These are phyloP conservation scores for Solanum habrochaites DNA, from an alignment of 257 asterid species.

Conservation along the genomic window DNA sequence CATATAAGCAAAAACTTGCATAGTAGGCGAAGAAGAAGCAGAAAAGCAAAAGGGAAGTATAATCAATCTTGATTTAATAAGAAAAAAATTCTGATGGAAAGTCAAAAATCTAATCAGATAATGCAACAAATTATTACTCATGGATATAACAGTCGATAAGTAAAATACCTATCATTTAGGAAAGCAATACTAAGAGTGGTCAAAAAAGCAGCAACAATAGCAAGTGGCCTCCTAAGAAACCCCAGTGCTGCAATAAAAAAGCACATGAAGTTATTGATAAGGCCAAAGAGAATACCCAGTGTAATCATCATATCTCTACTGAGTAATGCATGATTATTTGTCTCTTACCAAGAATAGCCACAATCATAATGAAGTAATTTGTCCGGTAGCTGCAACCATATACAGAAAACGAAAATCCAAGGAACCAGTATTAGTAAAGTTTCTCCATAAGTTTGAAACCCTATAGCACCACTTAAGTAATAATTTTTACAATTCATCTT, in stretches of 20 bases:
- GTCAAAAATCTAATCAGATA: neutral
- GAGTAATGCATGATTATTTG: neutral
- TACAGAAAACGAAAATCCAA: neutral
- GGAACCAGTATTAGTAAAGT: neutral
- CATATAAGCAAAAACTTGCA: neutral
- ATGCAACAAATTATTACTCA: neutral
- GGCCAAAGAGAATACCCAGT: neutral
- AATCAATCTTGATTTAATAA: neutral
- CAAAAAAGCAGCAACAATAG: slow-evolving; percentile 73
- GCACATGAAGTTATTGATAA: neutral
- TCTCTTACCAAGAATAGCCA: slow-evolving; percentile 67
- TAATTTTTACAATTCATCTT: neutral
- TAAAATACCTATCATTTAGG: slow-evolving; percentile 76
- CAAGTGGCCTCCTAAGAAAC: slow-evolving; percentile 70
- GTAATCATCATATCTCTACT: neutral
- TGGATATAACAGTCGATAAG: neutral
- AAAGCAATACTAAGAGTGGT: slow-evolving; percentile 82
- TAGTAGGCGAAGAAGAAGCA: neutral
- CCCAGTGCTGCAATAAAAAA: slow-evolving; percentile 54
- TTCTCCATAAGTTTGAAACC: neutral
- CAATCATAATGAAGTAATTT: slow-evolving; percentile 78
- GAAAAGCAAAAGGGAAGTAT: neutral
- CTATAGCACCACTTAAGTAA: neutral
- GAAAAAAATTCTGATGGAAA: neutral
- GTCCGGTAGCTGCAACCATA: slow-evolving; percentile 78